Base-by-base conservation (phyloP, 2,329 filamentous ascomycete species). In the Emericellopsis cladophorae region DNA sequence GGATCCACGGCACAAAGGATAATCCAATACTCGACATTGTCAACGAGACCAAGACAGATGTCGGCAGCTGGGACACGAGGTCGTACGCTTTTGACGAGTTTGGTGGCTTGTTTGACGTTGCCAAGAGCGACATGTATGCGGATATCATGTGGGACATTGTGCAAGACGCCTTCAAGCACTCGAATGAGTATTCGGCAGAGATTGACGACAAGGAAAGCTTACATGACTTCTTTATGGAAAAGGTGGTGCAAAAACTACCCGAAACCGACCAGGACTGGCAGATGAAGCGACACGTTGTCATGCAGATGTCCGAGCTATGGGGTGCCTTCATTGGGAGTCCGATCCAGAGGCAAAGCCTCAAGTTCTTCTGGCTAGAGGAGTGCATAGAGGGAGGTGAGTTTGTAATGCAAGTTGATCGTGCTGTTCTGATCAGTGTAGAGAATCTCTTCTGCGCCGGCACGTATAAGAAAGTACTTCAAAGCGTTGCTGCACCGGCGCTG, bases 301-400 rank as follows among this genome's bases (percentile, higher is more conserved):
- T 72, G 40, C 67, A 74, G 45, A 59, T 74, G 53, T 73, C 75
- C 4, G 73, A 81, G 48, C 68, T 76, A 50, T 86, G 82, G 80
- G 82, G 82, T 2, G 73, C 74, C 0, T 87, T 84, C 53, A 70
- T 86, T 6, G 83, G 83, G 12, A 80, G 72, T 44, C 70, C 76
- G 0, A 65, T 84, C 8, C 60, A 67, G 40, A 70, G 54, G 22
- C 83, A 88, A 54, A 85, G 80, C 49, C 62, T 87, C 26, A 84
- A 79, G 60, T 87, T 77, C 60, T 84, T 86, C 54, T 86, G 81
- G 80, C 55, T 88, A 5, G 83, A 88, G 53, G 81, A 87, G 57
- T 84, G 80, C 48, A 79, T 87, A 40, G 81, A 86, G 53, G 82
- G 81, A 36, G 73, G 75, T 75, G 53, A 49, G 64, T 51, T 4